phyloP scores from a whole-genome alignment of 306 rosid genomes.

The Adenanthera pavonina region DNA sequence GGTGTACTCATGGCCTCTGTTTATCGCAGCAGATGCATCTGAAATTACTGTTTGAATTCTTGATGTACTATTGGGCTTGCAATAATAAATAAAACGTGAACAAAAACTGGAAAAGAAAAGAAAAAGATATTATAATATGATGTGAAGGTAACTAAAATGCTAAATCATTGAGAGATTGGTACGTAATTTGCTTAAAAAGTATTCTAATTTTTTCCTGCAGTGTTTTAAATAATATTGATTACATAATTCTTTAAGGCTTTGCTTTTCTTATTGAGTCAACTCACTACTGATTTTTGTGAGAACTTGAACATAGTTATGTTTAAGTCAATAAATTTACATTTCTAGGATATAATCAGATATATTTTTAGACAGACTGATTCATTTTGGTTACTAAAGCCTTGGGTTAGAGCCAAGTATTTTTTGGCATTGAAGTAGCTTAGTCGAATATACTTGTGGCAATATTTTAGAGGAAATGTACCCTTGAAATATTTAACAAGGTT shows the following conservation, averaged over 20 bases:
- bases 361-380: no score
- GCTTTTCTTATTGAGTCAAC: not conserved
- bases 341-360: no score
- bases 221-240: slow-evolving; percentile 19
- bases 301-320: not conserved
- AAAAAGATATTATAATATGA: not conserved
- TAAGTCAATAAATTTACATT: no score
- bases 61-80: not conserved
- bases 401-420: no score
- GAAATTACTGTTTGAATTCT: not conserved
- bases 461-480: not conserved
- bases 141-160: not conserved
- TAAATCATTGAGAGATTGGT: slow-evolving; percentile 6
- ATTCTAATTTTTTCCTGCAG: not conserved
- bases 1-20: not conserved
- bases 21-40: not conserved
- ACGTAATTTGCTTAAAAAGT: not conserved
- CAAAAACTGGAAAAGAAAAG: not conserved
- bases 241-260: not conserved
- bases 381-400: no score
- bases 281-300: not conserved
- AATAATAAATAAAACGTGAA: not conserved
- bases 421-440: no score
- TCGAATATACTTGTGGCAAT: no score
- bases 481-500: not conserved